phyloP scores from a whole-genome alignment of 176 grass and related monocot genomes.

The Luzula sylvatica region DNA sequence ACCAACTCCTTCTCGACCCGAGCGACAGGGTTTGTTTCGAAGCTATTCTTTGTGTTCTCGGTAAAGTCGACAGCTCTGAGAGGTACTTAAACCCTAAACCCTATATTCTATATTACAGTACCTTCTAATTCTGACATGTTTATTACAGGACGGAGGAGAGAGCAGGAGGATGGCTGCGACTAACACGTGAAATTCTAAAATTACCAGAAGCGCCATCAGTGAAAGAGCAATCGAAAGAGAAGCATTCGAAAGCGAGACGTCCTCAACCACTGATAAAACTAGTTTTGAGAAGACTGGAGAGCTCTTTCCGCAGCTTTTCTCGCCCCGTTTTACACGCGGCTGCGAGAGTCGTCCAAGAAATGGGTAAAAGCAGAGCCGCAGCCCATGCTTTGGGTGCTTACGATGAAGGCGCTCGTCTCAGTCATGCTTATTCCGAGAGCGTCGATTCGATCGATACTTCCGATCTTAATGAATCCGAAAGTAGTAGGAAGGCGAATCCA shows the following conservation, averaged over 20 bases:
- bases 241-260: slow-evolving; percentile 81
- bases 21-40: slow-evolving; percentile 99
- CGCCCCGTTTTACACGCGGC: slow-evolving; percentile 92
- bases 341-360: slow-evolving; percentile 97
- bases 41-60: slow-evolving; percentile 91
- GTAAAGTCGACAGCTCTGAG: slow-evolving; percentile 90
- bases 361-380: slow-evolving; percentile 97
- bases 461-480: slow-evolving; percentile 79
- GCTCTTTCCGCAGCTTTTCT: slow-evolving; percentile 96
- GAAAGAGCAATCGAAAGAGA: slow-evolving; percentile 76
- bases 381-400: slow-evolving; percentile 85
- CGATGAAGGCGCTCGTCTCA: slow-evolving; percentile 60
- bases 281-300: slow-evolving; percentile 94
- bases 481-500: slow-evolving; percentile 48
- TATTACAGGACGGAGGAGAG: slow-evolving; percentile 72
- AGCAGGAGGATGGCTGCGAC: slow-evolving; percentile 92
- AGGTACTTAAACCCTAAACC: slow-evolving; percentile 34
- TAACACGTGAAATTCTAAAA: slow-evolving; percentile 97
- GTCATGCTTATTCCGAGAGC: slow-evolving; percentile 63
- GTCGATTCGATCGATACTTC: slow-evolving; percentile 61
- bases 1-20: slow-evolving; percentile 96
- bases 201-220: slow-evolving; percentile 97
- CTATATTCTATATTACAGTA: background rate
- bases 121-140: background rate
- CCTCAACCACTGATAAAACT: slow-evolving; percentile 94